Evolutionary conservation across 441 rosid genomes (phyloP), one percentile per base, ranked within the genome.

Genomic region (Gossypium davidsonii): DNA sequence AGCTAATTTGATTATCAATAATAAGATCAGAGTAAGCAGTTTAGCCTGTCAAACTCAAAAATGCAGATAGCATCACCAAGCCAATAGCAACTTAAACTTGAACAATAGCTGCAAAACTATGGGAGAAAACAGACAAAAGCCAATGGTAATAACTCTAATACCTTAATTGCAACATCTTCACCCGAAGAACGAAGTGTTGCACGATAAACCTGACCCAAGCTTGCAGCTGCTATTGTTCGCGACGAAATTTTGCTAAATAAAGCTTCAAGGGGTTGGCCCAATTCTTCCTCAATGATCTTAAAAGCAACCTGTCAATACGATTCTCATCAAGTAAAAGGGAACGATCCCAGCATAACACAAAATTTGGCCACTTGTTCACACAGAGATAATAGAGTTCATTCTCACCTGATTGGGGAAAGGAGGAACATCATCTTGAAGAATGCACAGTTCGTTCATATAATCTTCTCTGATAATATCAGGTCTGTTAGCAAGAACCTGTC

Each of bases 151-250:
- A 51, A 48, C 68, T 4, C 72, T 49, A 79, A 79, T 79, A 94
- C 98, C 97, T 94, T 94, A 77, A 94, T 90, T 18, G 98, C 98
- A 80, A 92, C 98, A 73, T 94, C 97, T 78, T 92, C 98, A 60
- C 97, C 98, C 0, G 97, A 82, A 49, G 86, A 85, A 63, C 87
- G 83, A 70, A 94, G 85, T 71, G 98, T 94, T 81, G 98, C 98
- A 75, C 97, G 86, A 78, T 94, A 94, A 81, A 94, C 98, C 87
- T 94, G 95, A 65, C 98, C 98, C 81, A 91, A 83, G 75, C 98
- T 91, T 48, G 98, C 98, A 76, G 98, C 98, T 44, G 97, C 98
- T 70, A 94, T 94, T 2, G 98, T 94, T 62, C 51, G 79, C n/a
- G 96, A 74, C 15, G 97, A 89, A 81, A 94, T 91, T 81, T 90